phyloP scores from a whole-genome alignment of 352 stramenopile species.

The Globisporangium sylvaticum region DNA sequence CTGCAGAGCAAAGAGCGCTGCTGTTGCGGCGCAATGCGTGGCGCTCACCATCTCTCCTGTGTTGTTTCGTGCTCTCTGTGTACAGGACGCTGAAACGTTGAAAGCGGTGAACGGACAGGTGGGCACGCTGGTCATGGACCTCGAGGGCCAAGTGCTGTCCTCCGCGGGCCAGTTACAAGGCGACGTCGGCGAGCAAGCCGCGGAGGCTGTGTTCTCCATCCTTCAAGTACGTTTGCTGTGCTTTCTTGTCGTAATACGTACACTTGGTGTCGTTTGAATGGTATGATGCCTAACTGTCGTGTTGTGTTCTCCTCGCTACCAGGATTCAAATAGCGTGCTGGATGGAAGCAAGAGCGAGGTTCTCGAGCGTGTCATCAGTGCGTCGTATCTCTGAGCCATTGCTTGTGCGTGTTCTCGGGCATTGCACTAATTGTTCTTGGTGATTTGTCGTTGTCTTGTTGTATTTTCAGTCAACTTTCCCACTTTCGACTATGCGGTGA shows the following conservation, averaged over 20 bases:
- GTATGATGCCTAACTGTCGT: neutral
- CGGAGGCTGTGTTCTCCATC: constrained; percentile 63
- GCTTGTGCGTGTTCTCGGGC: neutral
- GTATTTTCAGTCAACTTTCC: constrained; percentile 69
- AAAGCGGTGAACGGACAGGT: constrained; percentile 46
- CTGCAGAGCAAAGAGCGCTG: neutral
- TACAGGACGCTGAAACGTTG: constrained; percentile 50
- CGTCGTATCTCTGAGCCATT: neutral
- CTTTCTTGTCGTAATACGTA: too few species aligned
- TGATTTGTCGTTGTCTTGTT: neutral
- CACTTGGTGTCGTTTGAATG: too few species aligned
- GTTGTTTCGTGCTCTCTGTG: neutral
- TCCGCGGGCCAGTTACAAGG: constrained; percentile 57
- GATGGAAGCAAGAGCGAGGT: constrained; percentile 52
- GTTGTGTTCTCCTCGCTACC: neutral
- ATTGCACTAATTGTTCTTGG: neutral
- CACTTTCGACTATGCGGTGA: constrained; percentile 64
- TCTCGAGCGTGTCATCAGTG: constrained; percentile 63
- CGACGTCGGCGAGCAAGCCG: constrained; percentile 41
- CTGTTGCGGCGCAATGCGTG: neutral
- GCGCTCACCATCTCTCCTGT: neutral
- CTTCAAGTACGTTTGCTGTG: constrained; percentile 38
- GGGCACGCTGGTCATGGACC: constrained; percentile 60
- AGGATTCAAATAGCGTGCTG: constrained; percentile 59
- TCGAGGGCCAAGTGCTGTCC: constrained; percentile 55